A percentile compares a stretch with the other conserved stretches of the same genome.
These are phyloP conservation scores for Wallacemonas sp. DNA, from an alignment of 208 protist species.

Conservation along the genomic window DNA sequence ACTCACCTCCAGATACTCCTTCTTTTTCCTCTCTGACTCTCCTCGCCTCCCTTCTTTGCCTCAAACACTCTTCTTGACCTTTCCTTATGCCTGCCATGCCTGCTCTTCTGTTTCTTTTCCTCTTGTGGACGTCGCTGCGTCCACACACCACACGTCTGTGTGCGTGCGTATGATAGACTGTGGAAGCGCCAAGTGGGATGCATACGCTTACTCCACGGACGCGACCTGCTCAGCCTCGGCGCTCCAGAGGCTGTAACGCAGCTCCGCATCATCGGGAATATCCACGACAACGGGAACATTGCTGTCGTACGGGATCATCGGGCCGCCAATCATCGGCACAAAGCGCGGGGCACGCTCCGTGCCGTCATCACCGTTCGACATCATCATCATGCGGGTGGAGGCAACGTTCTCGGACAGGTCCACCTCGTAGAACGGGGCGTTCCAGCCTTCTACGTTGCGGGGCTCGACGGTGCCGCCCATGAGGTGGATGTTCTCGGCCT, in stretches of 20 bases:
- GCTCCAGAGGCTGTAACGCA: constrained; percentile 63
- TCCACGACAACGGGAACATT: constrained; percentile 62
- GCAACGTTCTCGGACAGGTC: constrained; percentile 20
- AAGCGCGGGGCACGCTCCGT: constrained; percentile 24
- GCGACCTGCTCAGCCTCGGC: constrained; percentile 26
- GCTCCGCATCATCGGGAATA: constrained; percentile 49
- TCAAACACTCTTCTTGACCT: not conserved
- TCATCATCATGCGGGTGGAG: constrained; percentile 19
- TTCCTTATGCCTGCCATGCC: not conserved
- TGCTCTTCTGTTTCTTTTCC: not conserved
- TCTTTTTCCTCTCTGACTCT: not conserved
- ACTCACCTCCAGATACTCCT: not conserved
- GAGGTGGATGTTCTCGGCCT: constrained; percentile 17
- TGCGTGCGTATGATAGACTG: no score
- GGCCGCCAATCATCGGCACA: constrained; percentile 30
- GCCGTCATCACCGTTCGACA: constrained; percentile 19
- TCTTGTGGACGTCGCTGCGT: no score
- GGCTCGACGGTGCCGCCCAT: constrained; percentile 24
- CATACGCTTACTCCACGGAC: constrained; percentile 15
- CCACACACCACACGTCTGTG: no score
- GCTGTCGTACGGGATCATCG: constrained; percentile 50
- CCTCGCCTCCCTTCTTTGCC: not conserved
- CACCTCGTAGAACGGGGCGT: constrained; percentile 45
- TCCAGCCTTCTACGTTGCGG: constrained; percentile 23
- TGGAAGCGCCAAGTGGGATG: no score